Conservation (phyloP, 805 yeast genomes). For the Zygotorulaspora sp. region DNA sequence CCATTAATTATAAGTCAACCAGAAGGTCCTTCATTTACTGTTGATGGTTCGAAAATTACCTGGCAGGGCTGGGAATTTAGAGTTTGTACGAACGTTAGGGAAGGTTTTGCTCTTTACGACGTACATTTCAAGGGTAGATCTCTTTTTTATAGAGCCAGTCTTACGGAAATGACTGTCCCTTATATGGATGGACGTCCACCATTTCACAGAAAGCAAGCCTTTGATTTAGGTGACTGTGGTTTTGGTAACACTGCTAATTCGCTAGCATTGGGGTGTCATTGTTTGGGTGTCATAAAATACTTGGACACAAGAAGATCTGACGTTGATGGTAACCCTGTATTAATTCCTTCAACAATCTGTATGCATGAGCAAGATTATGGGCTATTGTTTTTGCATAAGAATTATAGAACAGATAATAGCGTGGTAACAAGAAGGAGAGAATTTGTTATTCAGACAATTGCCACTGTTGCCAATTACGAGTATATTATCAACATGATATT, state of each 20-base stretch:
- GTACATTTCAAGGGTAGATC: conserved; percentile 73
- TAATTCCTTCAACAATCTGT: conserved; percentile 68
- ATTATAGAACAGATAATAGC: conserved; percentile 68
- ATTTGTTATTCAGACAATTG: conserved; percentile 72
- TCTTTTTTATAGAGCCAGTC: conserved; percentile 63
- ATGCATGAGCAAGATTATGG: conserved; percentile 80
- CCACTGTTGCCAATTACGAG: conserved; percentile 83
- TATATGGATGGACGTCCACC: conserved; percentile 84
- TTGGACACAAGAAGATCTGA: conserved; percentile 56
- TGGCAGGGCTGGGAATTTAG: conserved; percentile 88
- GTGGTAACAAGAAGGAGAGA: conserved; percentile 75
- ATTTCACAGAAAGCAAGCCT: conserved; percentile 80
- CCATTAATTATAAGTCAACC: conserved; percentile 71
- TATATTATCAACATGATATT: conserved; percentile 67
- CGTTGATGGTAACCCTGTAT: conserved; percentile 55
- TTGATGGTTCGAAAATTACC: conserved; percentile 53
- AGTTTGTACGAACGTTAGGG: conserved; percentile 66
- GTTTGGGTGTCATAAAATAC: conserved; percentile 75
- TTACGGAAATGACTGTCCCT: conserved; percentile 85
- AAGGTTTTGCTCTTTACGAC: conserved; percentile 73
- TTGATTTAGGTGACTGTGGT: conserved; percentile 82
- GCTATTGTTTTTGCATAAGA: conserved; percentile 70
- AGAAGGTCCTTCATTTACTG: conserved; percentile 69
- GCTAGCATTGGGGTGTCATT: conserved; percentile 71
- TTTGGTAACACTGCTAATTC: conserved; percentile 71